These are phyloP conservation scores for Coniochaeta prunicola DNA, from an alignment of 2,329 filamentous ascomycete species.

Conservation along the genomic window DNA sequence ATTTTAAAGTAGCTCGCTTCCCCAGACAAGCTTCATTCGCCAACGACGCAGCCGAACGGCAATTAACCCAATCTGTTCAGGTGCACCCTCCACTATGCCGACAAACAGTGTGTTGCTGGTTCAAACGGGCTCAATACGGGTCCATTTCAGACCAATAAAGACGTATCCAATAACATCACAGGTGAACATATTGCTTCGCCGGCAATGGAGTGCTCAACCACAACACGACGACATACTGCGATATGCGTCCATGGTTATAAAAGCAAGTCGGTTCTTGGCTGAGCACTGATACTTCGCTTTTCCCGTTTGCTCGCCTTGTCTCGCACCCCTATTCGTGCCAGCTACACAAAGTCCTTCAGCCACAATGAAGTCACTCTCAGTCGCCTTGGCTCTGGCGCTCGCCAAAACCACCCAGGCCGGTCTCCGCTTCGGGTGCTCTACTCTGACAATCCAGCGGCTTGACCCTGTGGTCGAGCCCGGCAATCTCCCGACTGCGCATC, in stretches of 20 bases:
- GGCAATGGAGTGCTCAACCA: neutral
- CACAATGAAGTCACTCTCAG: slow-evolving; percentile 5
- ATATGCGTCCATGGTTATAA: neutral
- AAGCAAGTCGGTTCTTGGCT: neutral
- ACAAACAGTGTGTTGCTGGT: neutral
- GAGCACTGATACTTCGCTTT: neutral
- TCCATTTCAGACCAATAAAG: neutral
- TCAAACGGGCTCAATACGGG: neutral
- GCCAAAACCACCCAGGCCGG: slow-evolving; percentile 1
- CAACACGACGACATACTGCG: neutral
- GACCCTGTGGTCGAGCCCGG: slow-evolving; percentile 5
- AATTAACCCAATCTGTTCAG: neutral
- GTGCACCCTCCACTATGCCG: neutral
- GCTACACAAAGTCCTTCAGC: neutral
- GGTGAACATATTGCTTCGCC: neutral
- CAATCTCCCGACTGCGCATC: slow-evolving; percentile 1
- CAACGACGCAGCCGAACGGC: neutral
- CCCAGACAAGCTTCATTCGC: neutral
- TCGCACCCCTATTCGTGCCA: neutral
- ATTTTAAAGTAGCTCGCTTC: neutral
- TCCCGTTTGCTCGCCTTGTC: neutral
- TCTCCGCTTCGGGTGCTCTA: slow-evolving; percentile 3
- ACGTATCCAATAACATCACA: neutral
- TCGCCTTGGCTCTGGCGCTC: neutral
- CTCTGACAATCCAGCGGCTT: slow-evolving; percentile 4